phyloP scores from a whole-genome alignment of 164 flowering plant species.

The Litsea cubeba region DNA sequence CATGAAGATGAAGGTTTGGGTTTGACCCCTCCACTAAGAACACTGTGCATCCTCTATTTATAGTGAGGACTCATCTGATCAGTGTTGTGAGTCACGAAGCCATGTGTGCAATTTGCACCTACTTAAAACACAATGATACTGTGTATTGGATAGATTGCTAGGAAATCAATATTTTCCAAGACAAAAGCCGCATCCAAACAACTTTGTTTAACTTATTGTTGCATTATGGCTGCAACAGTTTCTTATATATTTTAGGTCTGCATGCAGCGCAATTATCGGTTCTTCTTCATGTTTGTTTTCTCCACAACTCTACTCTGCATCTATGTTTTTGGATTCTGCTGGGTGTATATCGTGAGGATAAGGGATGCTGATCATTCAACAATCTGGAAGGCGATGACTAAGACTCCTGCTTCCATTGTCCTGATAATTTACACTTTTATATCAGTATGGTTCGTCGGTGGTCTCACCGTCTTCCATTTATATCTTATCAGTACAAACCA shows the following conservation, averaged over 20 bases:
- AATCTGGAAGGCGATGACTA: conserved; percentile 88
- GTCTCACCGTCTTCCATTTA: conserved; percentile 85
- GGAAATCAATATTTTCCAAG: no score
- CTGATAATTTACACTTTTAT: conserved; percentile 81
- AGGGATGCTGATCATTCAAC: conserved; percentile 52
- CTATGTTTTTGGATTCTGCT: conserved; percentile 85
- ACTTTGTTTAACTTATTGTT: not conserved
- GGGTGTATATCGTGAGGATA: conserved; percentile 76
- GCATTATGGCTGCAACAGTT: not conserved
- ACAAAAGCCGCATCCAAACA: not conserved
- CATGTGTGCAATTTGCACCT: no score
- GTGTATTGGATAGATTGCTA: no score
- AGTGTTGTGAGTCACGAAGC: no score
- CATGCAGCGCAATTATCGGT: conserved; percentile 89
- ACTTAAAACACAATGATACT: no score
- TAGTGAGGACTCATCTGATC: no score
- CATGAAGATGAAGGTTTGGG: no score
- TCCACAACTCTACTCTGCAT: conserved; percentile 87
- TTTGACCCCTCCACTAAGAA: no score
- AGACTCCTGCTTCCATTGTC: conserved; percentile 84
- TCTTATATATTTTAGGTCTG: conserved; percentile 1
- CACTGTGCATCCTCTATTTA: no score
- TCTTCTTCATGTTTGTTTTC: conserved; percentile 96
- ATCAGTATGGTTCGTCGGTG: conserved; percentile 95
- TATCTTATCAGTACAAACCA: conserved; percentile 90